phyloP scores from a whole-genome alignment of 164 flowering plant genomes.

The Taxillus chinensis region DNA sequence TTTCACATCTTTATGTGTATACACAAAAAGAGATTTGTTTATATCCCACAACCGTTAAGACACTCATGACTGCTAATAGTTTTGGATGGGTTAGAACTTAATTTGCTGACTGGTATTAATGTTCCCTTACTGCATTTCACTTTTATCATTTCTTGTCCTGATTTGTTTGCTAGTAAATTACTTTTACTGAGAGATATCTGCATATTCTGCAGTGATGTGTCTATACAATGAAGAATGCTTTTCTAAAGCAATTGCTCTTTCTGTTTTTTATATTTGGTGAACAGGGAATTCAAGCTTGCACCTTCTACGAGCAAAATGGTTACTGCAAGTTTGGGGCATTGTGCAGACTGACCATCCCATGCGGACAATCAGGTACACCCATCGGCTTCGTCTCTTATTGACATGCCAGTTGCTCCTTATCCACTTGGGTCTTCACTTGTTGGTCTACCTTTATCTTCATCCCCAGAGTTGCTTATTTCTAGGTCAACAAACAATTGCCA shows the following conservation, averaged over 20 bases:
- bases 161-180: background rate
- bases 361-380: slow-evolving; percentile 31
- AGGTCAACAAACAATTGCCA: slow-evolving; percentile 18
- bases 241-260: background rate
- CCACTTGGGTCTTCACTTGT: slow-evolving; percentile 28
- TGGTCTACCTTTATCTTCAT: slow-evolving; percentile 27
- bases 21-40: no score
- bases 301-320: slow-evolving; percentile 38
- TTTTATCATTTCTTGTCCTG: no score
- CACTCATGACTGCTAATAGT: no score
- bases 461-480: slow-evolving; percentile 18
- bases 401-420: slow-evolving; percentile 33
- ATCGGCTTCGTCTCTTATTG: slow-evolving; percentile 35
- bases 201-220: background rate
- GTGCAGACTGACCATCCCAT: slow-evolving; percentile 46
- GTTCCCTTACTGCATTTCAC: no score
- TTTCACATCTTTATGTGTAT: no score
- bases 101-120: no score
- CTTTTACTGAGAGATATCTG: background rate
- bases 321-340: slow-evolving; percentile 42
- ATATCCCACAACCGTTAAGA: no score
- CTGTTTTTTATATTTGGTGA: background rate
- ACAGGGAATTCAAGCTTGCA: slow-evolving; percentile 40
- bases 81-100: no score
- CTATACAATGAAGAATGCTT: background rate